Base-by-base conservation (phyloP, 2,329 filamentous ascomycete genomes). In the Tetracladium maxilliforme region DNA sequence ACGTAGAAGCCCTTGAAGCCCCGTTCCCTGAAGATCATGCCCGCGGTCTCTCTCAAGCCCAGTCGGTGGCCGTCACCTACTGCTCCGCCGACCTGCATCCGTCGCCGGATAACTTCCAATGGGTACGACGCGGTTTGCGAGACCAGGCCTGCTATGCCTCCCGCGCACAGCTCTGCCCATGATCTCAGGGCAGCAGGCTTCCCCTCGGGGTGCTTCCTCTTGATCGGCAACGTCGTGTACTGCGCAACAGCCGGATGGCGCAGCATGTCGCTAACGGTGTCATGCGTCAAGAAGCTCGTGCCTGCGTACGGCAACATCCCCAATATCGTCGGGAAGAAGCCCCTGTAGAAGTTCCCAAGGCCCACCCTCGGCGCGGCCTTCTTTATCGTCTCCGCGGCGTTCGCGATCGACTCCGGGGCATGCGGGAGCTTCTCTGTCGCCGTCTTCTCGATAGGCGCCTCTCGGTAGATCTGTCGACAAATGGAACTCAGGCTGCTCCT, bases 221-320 rank as follows among this genome's bases (percentile, higher is more conserved):
- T 70, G 31, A 63, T 58, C 0, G 80, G 70, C 2, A 92, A 55
- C 0, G 79, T 83, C 4, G 87, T 93, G 47, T 82, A 80, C 22
- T 63, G 47, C 5, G 77, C 71, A 6, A 94, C 41, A 1, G 48
- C 34, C 0, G 74, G 73, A 28, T 66, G 63, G 11, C 86, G 81
- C 39, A 98, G 64, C 23, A 90, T 43, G 48, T 98, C 90, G 32
- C 82, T 81, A 20, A 78, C 70, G 5, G 81, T 83, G 49, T 98
- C 90, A 54, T 98, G 90, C 0, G 83, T 92, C 20, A 98, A 65
- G 54, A 98, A 98, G 2, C 84, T 93, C 43, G 92, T 76, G 40
- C 90, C 90, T 2, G 90, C 90, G 44, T 98, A 98, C 0, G 90
- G 90, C 1, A 98, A 58, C 87, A 98, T 98, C 39, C 90, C 90